Conservation (phyloP, 2,329 filamentous ascomycete genomes). For the Lecanicillium sp. region DNA sequence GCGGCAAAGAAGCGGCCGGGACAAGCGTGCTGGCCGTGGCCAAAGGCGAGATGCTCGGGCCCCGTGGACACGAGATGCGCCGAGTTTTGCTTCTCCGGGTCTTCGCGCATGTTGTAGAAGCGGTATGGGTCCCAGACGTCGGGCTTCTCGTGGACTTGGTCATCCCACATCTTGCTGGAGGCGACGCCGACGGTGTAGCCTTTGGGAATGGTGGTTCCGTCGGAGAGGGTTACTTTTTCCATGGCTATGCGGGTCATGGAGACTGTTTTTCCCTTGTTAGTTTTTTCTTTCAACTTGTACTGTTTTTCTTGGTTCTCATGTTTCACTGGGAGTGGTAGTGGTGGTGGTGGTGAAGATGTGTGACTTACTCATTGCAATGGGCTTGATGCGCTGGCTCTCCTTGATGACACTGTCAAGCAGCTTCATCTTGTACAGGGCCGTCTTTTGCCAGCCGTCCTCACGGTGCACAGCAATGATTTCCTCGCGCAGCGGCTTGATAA, state of each 20-base stretch:
- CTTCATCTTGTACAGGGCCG: constrained; percentile 32
- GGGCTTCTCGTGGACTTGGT: constrained; percentile 25
- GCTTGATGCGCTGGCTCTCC: constrained; percentile 38
- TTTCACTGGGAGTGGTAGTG: too few species aligned
- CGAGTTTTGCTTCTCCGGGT: constrained; percentile 17
- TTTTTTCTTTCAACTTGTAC: neutral
- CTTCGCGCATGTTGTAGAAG: constrained; percentile 31
- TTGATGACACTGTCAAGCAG: constrained; percentile 41
- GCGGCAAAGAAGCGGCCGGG: constrained; percentile 46
- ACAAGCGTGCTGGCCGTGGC: constrained; percentile 45
- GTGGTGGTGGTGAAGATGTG: neutral
- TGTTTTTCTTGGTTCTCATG: too few species aligned
- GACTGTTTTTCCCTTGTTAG: constrained; percentile 1
- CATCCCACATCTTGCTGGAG: constrained; percentile 1
- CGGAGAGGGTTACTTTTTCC: constrained; percentile 7
- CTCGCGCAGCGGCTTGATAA: constrained; percentile 29
- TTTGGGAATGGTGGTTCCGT: constrained; percentile 8
- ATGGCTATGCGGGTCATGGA: constrained; percentile 7
- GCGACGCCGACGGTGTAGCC: constrained; percentile 4
- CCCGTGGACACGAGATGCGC: constrained; percentile 40
- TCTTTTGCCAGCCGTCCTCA: constrained; percentile 32
- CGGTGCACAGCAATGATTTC: constrained; percentile 22
- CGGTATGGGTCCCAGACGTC: constrained; percentile 36
- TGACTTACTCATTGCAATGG: constrained; percentile 22
- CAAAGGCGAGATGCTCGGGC: constrained; percentile 40